Conservation (phyloP, 768 basidiomycete species). For the Tylopilus sp. region DNA sequence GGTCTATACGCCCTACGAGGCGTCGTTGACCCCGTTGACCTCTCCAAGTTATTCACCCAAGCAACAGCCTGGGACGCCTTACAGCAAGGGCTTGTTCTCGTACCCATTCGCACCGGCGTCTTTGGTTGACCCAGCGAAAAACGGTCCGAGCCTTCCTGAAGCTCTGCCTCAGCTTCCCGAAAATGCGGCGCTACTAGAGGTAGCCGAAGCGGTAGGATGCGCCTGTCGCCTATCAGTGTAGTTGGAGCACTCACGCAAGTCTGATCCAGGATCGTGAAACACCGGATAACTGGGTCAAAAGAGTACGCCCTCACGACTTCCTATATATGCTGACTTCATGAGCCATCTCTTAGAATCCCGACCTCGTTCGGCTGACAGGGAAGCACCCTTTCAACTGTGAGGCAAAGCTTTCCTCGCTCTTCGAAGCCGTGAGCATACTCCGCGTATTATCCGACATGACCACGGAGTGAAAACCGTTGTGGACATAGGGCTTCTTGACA, state of each 20-base stretch:
- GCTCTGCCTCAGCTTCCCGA: slow-evolving; percentile 21
- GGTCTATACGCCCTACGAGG: slow-evolving; percentile 6
- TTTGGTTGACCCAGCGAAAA: slow-evolving; percentile 17
- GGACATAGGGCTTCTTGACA: slow-evolving; percentile 48
- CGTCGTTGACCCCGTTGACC: slow-evolving; percentile 11
- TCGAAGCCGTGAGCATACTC: slow-evolving; percentile 30
- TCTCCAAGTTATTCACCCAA: slow-evolving; percentile 3
- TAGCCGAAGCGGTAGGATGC: slow-evolving; percentile 25
- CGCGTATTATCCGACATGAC: neutral
- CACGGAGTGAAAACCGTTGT: neutral
- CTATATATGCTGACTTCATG: neutral
- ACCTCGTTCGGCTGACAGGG: slow-evolving; percentile 50
- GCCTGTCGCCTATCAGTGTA: no score
- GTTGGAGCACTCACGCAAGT: neutral
- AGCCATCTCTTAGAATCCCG: slow-evolving; percentile 23
- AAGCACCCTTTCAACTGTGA: slow-evolving; percentile 64
- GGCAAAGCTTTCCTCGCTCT: slow-evolving; percentile 43
- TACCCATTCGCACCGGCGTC: slow-evolving; percentile 17
- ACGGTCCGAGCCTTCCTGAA: slow-evolving; percentile 19
- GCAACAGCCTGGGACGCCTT: neutral
- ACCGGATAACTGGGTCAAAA: slow-evolving; percentile 41
- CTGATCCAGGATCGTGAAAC: slow-evolving; percentile 31
- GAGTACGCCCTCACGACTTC: slow-evolving; percentile 16
- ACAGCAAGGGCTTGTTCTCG: slow-evolving; percentile 6
- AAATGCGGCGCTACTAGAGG: slow-evolving; percentile 19